Conservation (phyloP, 768 basidiomycete species). For the Dioszegia aurantiaca region DNA sequence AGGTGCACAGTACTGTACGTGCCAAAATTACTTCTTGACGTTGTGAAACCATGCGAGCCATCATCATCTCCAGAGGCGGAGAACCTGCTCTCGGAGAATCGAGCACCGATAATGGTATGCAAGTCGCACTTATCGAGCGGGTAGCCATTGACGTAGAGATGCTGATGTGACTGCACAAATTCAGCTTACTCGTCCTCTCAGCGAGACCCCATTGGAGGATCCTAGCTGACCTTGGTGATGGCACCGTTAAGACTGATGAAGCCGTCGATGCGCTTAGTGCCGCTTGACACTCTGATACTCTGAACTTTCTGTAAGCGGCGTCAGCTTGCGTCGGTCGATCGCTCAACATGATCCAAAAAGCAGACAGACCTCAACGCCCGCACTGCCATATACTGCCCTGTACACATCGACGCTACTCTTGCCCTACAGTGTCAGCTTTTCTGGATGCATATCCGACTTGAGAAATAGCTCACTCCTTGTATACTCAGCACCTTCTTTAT, state of each 20-base stretch:
- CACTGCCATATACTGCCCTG: constrained; percentile 69
- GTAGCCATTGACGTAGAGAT: constrained; percentile 58
- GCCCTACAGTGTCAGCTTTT: constrained; percentile 56
- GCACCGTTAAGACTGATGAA: constrained; percentile 81
- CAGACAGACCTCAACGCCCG: constrained; percentile 63
- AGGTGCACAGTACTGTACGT: no score
- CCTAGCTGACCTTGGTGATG: constrained; percentile 62
- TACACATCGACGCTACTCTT: constrained; percentile 66
- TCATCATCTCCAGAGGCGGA: constrained; percentile 24
- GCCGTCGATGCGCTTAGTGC: constrained; percentile 64
- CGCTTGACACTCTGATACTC: constrained; percentile 59
- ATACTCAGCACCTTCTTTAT: constrained; percentile 58
- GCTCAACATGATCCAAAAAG: neutral
- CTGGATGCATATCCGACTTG: neutral
- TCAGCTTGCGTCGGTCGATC: constrained; percentile 16
- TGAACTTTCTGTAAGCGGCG: constrained; percentile 58
- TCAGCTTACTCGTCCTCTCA: constrained; percentile 28
- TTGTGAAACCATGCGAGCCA: neutral
- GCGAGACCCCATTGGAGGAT: no score
- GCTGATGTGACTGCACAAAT: constrained; percentile 69
- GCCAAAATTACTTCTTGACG: neutral
- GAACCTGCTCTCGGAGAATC: constrained; percentile 26
- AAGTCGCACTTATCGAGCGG: constrained; percentile 32
- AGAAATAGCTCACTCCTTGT: constrained; percentile 60
- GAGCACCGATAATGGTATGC: constrained; percentile 26